Base-by-base conservation (phyloP, 164 flowering plant genomes). In the Annona cherimola region DNA sequence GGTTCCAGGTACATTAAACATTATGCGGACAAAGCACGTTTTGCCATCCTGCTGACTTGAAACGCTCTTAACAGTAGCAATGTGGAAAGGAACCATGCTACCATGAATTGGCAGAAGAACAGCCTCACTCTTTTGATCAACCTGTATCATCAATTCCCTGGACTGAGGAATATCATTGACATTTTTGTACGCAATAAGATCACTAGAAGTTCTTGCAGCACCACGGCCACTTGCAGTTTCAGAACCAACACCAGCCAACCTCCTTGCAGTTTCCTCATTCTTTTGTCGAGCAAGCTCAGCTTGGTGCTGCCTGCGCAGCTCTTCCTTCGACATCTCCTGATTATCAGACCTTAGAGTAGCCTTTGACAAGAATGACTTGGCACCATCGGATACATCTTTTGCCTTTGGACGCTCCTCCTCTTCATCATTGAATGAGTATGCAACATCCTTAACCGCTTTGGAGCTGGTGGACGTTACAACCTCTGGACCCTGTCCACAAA, bases 241-340 rank as follows among this genome's bases (percentile, higher is more conserved):
- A 61, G 83, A 46, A 8, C 84, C 87, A 39, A 77, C 88, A 72
- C 94, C 98, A 50, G 93, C 93, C 69, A 90, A 86, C 63, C 98
- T 64, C 69, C 92, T 68, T 8, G 92, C 93, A 67, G 93, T 90
- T 79, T 93, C 98, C 83, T 90, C 91, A 77, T 89, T 89, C 78
- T 93, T 90, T 72, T 89, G 92, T 0, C 86, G 88, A 4, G 94
- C 98, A 70, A 90, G 90, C 74, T 86, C 94, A 12, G 94, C 94
- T 77, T 90, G 96, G 76, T 93, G 94, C 84, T 83, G 93, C 82
- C 89, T 86, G 59, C 97, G 76, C 0, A 79, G 74, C 76, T 90
- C 98, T 68, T 92, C 97, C 75, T 87, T 90, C 45, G 93, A 81
- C 63, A 86, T 83, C 74, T 89, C 97, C 9, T 83, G 86, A 69